Percentiles rank a stretch among this genome's conserved stretches.
Conservation (phyloP, 768 basidiomycete species). For the Daedaleopsis nitida region DNA sequence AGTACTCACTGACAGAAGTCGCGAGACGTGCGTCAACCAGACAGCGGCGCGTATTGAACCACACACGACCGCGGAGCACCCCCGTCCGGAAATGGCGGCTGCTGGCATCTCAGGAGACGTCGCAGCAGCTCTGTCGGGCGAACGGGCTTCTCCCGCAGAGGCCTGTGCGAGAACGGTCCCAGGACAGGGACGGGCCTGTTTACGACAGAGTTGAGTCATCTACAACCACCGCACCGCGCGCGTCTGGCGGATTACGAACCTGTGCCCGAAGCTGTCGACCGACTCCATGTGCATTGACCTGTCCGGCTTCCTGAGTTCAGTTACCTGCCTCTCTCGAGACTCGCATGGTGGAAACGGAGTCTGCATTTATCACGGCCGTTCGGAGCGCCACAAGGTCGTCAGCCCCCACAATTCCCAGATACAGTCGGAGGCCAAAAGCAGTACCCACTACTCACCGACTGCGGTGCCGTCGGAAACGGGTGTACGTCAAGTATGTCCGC, state of each 20-base stretch:
- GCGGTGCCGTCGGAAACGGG: not conserved
- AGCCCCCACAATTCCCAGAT: not conserved
- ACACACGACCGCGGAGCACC: not conserved
- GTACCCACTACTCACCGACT: not conserved
- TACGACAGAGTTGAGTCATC: constrained; percentile 18
- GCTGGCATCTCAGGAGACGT: not conserved
- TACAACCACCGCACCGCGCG: not conserved
- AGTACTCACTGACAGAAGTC: not conserved
- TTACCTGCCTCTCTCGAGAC: not conserved
- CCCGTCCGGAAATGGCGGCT: not conserved
- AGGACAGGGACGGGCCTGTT: not conserved
- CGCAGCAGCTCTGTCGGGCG: not conserved
- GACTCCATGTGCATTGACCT: not conserved
- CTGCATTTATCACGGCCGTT: constrained; percentile 14
- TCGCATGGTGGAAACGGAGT: not conserved
- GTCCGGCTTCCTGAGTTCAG: not conserved
- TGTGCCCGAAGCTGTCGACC: not conserved
- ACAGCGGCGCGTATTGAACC: not conserved
- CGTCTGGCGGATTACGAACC: not conserved
- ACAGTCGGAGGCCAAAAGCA: not conserved
- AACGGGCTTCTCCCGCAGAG: not conserved
- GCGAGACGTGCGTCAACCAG: not conserved
- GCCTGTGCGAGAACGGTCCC: not conserved
- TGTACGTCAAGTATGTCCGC: too few species aligned
- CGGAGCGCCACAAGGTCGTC: constrained; percentile 11